A percentile compares a stretch with the other conserved stretches of the same genome.
phyloP scores from a whole-genome alignment of 306 rosid species.

The Herpetospermum pedunculosum region DNA sequence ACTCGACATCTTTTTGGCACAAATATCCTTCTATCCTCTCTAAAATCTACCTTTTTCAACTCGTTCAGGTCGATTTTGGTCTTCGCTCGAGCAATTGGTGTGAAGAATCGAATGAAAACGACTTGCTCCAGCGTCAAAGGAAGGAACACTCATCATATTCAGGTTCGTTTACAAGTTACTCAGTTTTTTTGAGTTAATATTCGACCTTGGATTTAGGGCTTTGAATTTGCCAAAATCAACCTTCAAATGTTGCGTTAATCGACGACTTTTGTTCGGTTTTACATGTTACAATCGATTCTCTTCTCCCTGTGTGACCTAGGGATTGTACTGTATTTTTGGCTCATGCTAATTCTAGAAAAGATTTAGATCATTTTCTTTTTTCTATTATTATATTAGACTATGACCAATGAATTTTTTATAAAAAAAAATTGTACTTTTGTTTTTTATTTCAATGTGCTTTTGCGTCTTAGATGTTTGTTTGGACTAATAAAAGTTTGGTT shows the following conservation, averaged over 20 bases:
- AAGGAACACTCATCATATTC: background rate
- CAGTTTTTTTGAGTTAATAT: background rate
- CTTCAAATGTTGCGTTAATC: no score
- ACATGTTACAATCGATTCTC: background rate
- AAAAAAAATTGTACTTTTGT: no score
- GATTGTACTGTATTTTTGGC: background rate
- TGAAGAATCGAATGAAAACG: background rate
- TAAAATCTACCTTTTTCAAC: background rate
- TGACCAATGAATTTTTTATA: no score
- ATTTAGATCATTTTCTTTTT: no score
- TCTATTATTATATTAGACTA: no score
- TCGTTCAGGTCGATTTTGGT: background rate
- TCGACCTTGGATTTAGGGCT: constrained; percentile 3
- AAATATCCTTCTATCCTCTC: background rate
- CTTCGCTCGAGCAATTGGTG: background rate
- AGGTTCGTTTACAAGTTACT: background rate
- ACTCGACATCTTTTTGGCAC: background rate
- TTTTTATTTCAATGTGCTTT: no score
- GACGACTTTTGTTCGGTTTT: background rate
- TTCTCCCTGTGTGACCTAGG: background rate
- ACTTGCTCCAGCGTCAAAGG: background rate
- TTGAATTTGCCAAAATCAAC: background rate
- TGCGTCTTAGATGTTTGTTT: no score
- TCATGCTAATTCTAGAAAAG: no score
- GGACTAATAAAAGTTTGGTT: no score